Evolutionary conservation across 352 stramenopile species (phyloP).

Genomic region (Pythium coloratum): DNA sequence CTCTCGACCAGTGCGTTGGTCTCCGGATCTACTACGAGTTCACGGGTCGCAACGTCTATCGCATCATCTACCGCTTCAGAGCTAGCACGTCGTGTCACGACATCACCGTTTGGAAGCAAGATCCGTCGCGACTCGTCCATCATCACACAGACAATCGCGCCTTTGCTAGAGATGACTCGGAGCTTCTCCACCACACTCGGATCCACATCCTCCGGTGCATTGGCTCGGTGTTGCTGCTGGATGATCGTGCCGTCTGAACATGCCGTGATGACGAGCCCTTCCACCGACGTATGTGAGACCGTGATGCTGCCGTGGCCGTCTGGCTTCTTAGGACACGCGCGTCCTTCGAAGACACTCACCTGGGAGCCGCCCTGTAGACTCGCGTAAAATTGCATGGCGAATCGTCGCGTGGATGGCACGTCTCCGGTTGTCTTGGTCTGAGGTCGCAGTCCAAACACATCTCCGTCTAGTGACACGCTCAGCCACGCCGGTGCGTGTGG

Average conservation of each 20-base stretch:
- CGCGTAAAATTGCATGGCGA: constrained; percentile 50
- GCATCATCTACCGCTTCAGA: neutral
- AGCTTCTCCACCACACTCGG: constrained; percentile 30
- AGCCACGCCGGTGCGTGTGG: constrained; percentile 49
- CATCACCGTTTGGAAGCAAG: constrained; percentile 52
- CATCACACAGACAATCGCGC: constrained; percentile 52
- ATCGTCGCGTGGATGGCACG: constrained; percentile 8
- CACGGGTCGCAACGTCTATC: neutral
- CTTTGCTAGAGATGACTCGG: constrained; percentile 60
- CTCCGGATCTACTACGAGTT: constrained; percentile 59
- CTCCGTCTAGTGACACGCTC: constrained; percentile 57
- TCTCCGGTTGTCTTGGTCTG: neutral
- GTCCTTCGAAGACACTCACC: constrained; percentile 43
- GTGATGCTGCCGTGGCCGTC: constrained; percentile 50
- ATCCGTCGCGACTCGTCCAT: constrained; percentile 36
- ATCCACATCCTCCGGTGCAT: constrained; percentile 9
- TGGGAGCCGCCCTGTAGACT: constrained; percentile 56
- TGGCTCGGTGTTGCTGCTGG: constrained; percentile 28
- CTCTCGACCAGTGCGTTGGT: constrained; percentile 66
- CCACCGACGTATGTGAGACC: constrained; percentile 46
- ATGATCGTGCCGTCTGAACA: constrained; percentile 64
- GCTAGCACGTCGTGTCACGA: constrained; percentile 8
- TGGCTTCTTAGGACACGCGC: constrained; percentile 38
- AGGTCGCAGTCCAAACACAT: constrained; percentile 63
- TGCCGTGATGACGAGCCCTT: constrained; percentile 48